Base-by-base conservation (phyloP, 176 grass and related monocot species). In the Aegilops longissima region DNA sequence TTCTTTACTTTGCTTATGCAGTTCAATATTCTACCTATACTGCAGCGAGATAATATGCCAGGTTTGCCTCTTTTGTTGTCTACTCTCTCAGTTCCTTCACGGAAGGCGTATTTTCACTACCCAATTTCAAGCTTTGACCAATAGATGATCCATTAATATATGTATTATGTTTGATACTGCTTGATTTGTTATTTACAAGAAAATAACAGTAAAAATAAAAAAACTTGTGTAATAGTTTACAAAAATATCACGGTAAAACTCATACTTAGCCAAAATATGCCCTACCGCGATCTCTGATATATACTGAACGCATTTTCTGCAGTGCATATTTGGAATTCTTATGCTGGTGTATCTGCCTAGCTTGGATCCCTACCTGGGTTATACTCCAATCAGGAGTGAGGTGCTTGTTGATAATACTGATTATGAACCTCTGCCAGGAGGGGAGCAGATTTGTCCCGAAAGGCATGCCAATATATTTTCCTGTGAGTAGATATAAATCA, bases 391-490 rank as follows among this genome's bases (percentile, higher is more conserved):
- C 76, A 89, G 88, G 84, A 87, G 76, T 51, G 96, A 95, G 79
- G 59, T 30, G 44, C 31, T 88, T 71, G 69, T 86, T 61, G 93
- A 95, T 47, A 87, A 92, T 49, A 92, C 88, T 59, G 88, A 87
- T 81, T 98, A 98, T 89, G 93, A 95, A 89, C 78, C 92, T 89
- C 90, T 98, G 86, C 85, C 93, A 17, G 87, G 70, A 5, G 96
- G 74, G 49, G 96, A 95, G 81, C 87, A 98, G 84, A 91, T 98
- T 80, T 98, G 96, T 61, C 96, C 95, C 5, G 96, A 98, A 86
- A 94, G 84, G 83, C 79, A 88, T 77, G 86, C 0, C 68, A 92
- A 68, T 84, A 30, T 98, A 82, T 84, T 98, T 76, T 91, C 93
- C 30, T 63, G 96, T 98, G 82, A 91, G 96, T 90, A 76, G 59